Evolutionary conservation across 1,284 basidiomycete species (phyloP), one percentile per base, ranked within the genome.

Genomic region (Pascua guehoae): DNA sequence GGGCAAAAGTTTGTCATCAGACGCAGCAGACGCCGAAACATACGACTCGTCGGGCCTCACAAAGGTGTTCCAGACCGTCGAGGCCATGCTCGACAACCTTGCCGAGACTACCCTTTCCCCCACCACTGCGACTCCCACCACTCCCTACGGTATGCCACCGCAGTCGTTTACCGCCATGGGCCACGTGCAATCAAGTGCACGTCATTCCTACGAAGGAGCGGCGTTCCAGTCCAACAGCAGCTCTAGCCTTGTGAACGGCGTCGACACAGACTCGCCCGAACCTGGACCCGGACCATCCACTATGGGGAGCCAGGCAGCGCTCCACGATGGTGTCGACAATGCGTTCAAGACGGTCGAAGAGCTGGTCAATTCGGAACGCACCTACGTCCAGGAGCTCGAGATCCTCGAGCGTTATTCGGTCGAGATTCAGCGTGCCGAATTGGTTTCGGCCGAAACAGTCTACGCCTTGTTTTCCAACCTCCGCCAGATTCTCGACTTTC

Each of bases 381-480:
- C 96, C 79, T 98, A 95, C 76, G 95, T 99, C 15, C 90, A 95
- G 76, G 95, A 98, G 78, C 81, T 99, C 56, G 96, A 99, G 77
- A 87, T 94, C 69, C 87, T 99, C 83, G 92, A 95, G 84, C 55
- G 87, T 84, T 93, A 91, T 69, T 85, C 91, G 8, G 86, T 82
- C 49, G 86, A 87, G 15, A 81, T 98, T 56, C 83, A 89, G 9
- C 85, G 88, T 74, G 85, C 84, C 66, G 89, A 90, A 67, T 83
- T 91, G 57, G 86, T 98, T 62, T 88, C 94, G 68, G 87, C 91
- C 64, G 95, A 98, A 75, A 95, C 92, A 45, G 89, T 97, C 53
- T 93, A 97, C 78, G 83, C 88, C 58, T 86, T 99, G 58, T 99
- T 98, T 78, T 91, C 95, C 10, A 93, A 93, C 76, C 82, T 98